Evolutionary conservation across 768 basidiomycete genomes (phyloP).

Genomic region (Porphyrellus cyaneotinctus): DNA sequence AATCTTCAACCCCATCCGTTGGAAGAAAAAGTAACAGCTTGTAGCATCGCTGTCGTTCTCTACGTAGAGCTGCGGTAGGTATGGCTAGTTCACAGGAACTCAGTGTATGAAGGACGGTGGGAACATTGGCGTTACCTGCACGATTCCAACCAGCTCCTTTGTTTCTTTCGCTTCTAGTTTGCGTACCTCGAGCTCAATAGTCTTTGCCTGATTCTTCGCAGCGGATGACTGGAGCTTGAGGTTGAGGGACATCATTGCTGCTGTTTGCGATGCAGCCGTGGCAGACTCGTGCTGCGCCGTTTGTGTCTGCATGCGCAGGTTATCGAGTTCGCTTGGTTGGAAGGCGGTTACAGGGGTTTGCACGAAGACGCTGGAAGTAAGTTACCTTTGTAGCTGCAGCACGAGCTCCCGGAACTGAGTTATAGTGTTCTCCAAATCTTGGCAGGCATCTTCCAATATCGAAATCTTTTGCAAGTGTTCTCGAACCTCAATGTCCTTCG

Average conservation of each 20-base stretch:
- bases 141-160: constrained; percentile 72
- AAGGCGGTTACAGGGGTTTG: constrained; percentile 10
- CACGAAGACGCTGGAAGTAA: neutral
- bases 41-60: constrained; percentile 89
- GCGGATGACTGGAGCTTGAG: constrained; percentile 91
- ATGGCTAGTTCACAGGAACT: constrained; percentile 51
- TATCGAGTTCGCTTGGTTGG: constrained; percentile 73
- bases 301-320: constrained; percentile 78
- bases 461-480: constrained; percentile 65
- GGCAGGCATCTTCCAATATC: constrained; percentile 69
- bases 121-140: constrained; percentile 53
- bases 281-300: constrained; percentile 81
- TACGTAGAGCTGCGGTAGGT: constrained; percentile 85
- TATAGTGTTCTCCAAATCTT: constrained; percentile 87
- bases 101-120: neutral
- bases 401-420: constrained; percentile 92
- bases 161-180: constrained; percentile 82
- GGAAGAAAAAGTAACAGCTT: constrained; percentile 89
- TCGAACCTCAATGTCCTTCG: constrained; percentile 65
- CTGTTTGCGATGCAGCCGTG: constrained; percentile 80
- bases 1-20: constrained; percentile 79
- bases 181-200: constrained; percentile 85
- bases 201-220: constrained; percentile 84
- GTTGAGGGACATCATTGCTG: constrained; percentile 91
- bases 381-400: constrained; percentile 71